Percentiles rank a stretch among this genome's conserved stretches.
These are phyloP conservation scores for Rhodocollybia butyracea DNA, from an alignment of 768 basidiomycete genomes.

Conservation along the genomic window DNA sequence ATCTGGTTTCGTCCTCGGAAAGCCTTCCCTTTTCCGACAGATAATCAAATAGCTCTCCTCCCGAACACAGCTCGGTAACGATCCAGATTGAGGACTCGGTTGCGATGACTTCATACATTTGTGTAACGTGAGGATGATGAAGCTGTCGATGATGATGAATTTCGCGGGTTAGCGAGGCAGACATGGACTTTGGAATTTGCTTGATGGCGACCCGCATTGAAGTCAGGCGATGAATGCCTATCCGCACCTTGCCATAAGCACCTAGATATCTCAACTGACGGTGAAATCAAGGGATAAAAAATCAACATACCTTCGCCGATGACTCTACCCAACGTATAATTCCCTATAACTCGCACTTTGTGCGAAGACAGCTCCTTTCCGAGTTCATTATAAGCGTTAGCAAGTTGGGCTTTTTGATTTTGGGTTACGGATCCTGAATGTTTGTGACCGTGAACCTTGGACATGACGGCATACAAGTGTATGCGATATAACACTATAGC, in stretches of 20 bases:
- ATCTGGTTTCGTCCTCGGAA: constrained; percentile 75
- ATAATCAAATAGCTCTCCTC: constrained; percentile 98
- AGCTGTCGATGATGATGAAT: constrained; percentile 98
- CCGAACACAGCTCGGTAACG: constrained; percentile 93
- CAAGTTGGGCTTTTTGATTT: constrained; percentile 86
- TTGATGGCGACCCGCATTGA: constrained; percentile 94
- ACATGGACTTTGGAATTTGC: constrained; percentile 94
- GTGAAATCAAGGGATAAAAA: constrained; percentile 4
- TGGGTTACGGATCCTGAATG: constrained; percentile 58
- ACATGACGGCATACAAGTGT: constrained; percentile 42
- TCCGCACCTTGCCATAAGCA: constrained; percentile 91
- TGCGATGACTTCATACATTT: constrained; percentile 97
- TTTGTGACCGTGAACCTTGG: constrained; percentile 53
- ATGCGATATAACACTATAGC: constrained; percentile 5
- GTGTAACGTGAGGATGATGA: constrained; percentile 93
- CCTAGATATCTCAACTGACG: constrained; percentile 43
- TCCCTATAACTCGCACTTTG: constrained; percentile 89
- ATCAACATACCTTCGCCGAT: constrained; percentile 83
- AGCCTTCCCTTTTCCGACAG: constrained; percentile 92
- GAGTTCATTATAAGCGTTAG: constrained; percentile 94
- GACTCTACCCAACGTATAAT: constrained; percentile 90
- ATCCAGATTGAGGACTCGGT: constrained; percentile 97
- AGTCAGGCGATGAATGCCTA: constrained; percentile 92
- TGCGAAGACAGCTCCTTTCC: constrained; percentile 92
- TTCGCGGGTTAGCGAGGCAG: constrained; percentile 89